A percentile compares a stretch with the other conserved stretches of the same genome.
Evolutionary conservation across 306 rosid genomes (phyloP).

Genomic region (Cyclanthera cordifolia): DNA sequence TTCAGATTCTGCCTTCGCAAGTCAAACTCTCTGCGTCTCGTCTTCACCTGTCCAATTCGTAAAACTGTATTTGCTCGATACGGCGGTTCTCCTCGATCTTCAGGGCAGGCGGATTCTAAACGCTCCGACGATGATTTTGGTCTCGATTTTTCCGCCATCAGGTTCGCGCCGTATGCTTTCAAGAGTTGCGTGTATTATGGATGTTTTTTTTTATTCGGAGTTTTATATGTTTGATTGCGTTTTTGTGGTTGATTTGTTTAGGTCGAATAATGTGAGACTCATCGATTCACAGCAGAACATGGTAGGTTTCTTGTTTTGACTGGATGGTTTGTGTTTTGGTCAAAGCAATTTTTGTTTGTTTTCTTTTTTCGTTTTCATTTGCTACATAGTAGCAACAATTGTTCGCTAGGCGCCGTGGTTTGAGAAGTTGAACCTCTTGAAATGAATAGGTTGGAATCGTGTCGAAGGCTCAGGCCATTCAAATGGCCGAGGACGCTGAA

Average conservation of each 20-base stretch:
- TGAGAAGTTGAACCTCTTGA: slow-evolving; percentile 15
- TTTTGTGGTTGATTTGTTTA: slow-evolving; percentile 28
- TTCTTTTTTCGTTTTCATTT: not conserved
- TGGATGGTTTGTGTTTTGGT: no score
- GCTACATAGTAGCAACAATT: not conserved
- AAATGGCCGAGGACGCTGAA: slow-evolving; percentile 60
- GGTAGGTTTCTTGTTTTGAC: slow-evolving; percentile 36
- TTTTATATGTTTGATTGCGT: no score
- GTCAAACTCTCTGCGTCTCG: slow-evolving; percentile 20
- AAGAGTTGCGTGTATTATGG: not conserved
- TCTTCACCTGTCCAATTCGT: slow-evolving; percentile 18
- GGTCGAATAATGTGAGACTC: slow-evolving; percentile 79
- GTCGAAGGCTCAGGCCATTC: slow-evolving; percentile 51
- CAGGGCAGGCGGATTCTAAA: slow-evolving; percentile 23
- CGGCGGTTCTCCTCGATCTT: slow-evolving; percentile 40
- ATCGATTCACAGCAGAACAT: slow-evolving; percentile 77
- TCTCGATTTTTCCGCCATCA: slow-evolving; percentile 48
- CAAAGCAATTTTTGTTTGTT: not conserved
- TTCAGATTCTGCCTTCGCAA: slow-evolving; percentile 34
- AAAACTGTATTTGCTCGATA: slow-evolving; percentile 37
- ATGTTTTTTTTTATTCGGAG: no score
- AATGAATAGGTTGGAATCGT: slow-evolving; percentile 65
- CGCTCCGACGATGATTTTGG: slow-evolving; percentile 46
- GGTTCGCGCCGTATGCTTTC: slow-evolving; percentile 28
- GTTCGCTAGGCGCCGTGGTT: not conserved